Evolutionary conservation across 106 monocot genomes (phyloP).

Genomic region (Phalaenopsis equestris): DNA sequence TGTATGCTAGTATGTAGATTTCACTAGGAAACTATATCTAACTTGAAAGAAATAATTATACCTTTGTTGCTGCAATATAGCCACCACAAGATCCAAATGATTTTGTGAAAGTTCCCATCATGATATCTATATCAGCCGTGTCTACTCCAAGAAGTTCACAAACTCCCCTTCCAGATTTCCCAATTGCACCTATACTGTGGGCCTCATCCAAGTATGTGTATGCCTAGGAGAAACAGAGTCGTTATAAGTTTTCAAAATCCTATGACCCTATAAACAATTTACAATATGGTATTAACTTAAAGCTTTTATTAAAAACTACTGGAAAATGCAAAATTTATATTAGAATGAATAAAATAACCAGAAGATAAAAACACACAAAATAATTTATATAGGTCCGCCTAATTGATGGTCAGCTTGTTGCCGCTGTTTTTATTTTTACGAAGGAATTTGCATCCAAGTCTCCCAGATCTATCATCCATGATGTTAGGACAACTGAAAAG

Average conservation of each 20-base stretch:
- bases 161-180: conserved; percentile 63
- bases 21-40: not conserved
- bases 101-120: conserved; percentile 91
- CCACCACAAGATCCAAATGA: conserved; percentile 88
- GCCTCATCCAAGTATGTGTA: conserved; percentile 85
- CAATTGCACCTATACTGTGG: conserved; percentile 77
- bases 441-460: too few relatives aligned
- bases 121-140: conserved; percentile 71
- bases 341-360: too few relatives aligned
- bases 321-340: not conserved
- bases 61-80: conserved; percentile 85
- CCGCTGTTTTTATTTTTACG: too few relatives aligned
- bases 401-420: too few relatives aligned
- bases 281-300: not conserved
- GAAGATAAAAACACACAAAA: too few relatives aligned
- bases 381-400: too few relatives aligned
- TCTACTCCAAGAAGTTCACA: conserved; percentile 78
- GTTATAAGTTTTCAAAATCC: not conserved
- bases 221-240: conserved; percentile 20
- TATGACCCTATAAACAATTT: not conserved
- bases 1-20: not conserved
- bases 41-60: conserved; percentile 4
- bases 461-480: too few relatives aligned
- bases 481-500: too few relatives aligned
- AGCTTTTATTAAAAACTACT: not conserved